phyloP scores from a whole-genome alignment of 306 rosid species.

The Inga laurina region DNA sequence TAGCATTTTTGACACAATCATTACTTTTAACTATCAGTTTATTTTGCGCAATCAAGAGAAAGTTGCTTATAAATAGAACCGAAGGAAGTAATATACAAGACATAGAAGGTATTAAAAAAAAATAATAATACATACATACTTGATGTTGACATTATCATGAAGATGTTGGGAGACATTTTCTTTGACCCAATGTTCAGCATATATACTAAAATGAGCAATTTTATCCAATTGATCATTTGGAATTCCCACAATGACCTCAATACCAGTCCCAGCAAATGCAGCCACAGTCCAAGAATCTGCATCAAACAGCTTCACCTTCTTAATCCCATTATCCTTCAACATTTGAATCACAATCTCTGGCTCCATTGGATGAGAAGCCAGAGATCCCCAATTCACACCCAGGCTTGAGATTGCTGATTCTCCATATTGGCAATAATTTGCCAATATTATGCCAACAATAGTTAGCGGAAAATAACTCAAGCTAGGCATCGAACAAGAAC shows the following conservation, averaged over 20 bases:
- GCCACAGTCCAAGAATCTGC: slow-evolving; percentile 58
- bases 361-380: slow-evolving; percentile 53
- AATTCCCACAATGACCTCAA: slow-evolving; percentile 75
- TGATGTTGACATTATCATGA: slow-evolving; percentile 55
- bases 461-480: background rate
- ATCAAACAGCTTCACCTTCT: slow-evolving; percentile 72
- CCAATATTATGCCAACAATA: background rate
- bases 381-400: slow-evolving; percentile 85
- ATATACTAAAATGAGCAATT: slow-evolving; percentile 23
- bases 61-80: no score
- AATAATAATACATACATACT: slow-evolving; percentile 31
- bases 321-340: slow-evolving; percentile 69
- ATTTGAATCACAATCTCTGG: slow-evolving; percentile 55
- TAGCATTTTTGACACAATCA: no score
- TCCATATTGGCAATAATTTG: background rate
- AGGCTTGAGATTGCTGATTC: slow-evolving; percentile 18
- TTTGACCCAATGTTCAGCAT: slow-evolving; percentile 69
- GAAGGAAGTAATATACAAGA: no score
- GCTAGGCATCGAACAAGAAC: background rate
- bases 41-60: no score
- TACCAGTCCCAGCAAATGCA: slow-evolving; percentile 59
- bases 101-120: no score
- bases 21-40: no score
- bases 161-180: slow-evolving; percentile 53
- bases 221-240: slow-evolving; percentile 57